Base-by-base conservation (phyloP, 345 rosid genomes). In the Nephelium lappaceum region DNA sequence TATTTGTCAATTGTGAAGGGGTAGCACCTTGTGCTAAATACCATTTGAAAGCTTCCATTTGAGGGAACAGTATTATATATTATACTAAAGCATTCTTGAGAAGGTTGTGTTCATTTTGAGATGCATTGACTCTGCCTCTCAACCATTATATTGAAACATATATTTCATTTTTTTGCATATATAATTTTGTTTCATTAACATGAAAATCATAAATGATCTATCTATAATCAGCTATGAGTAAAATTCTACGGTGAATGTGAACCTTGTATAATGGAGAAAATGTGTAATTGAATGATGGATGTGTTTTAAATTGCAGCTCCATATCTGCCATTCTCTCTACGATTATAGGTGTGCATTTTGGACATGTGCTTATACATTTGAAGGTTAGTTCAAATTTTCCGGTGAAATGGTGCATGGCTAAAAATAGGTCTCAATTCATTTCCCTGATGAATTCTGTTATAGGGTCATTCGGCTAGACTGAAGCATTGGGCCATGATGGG, bases 401-500 rank as follows among this genome's bases (percentile, higher is more conserved):
- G 9, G 14, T 24, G 1, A 16, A 71, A 36, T 68, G 8, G 14
- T 19, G 39, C 60, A 73, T 51, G 18, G 41, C 69, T 74, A 36
- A 8, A 24, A 71, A 5, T 12, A 47, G 15, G 73, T 51, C 80
- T 51, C 76, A 57, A 74, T 31, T 69, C 68, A 66, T 38, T 71
- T 73, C 18, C 55, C 45, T 53, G 57, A 73, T 76, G 64, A 66
- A 61, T 55, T 36, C 18, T 21, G 66, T 63, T 77, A 39, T 90
- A 93, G 99, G 82, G 41, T 53, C 93, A 93, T 86, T 82, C 84
- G 45, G 83, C 67, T 73, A 85, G 99, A 90, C 68, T 93, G 78
- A 92, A 85, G 92, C 98, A 93, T 15, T 95, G 98, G 96, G 67
- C 84, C 76, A 55, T 77, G 10, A 84, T 85, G 66, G 99, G 99